Evolutionary conservation across 2,329 filamentous ascomycete genomes (phyloP), one percentile per base, ranked within the genome.

Genomic region (Seiridium unicorne): DNA sequence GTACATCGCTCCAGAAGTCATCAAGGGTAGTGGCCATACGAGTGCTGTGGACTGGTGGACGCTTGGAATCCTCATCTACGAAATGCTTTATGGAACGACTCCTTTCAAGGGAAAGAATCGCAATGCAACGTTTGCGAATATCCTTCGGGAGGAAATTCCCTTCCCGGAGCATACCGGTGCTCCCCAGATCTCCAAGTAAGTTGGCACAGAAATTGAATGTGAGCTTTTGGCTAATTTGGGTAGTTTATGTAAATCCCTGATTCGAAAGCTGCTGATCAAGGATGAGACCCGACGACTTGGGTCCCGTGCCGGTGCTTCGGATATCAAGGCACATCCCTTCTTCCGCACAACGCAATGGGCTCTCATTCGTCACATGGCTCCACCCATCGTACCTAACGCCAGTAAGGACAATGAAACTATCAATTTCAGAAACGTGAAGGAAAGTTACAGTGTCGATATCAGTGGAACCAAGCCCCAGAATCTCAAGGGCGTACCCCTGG

Each of bases 1-100:
- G 75, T 99, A 99, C 75, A 99, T 99, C 71, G 95, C 95, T 1
- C 95, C 95, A 2, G 95, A 99, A 76, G 95, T 99, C 42, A 99
- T 99, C 74, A 98, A 98, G 78, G 95, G 95, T 44, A 97, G 94
- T 72, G 95, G 95, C 32, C 95, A 99, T 77, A 99, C 95, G 6
- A 98, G 94, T 72, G 95, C 95, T 11, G 95, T 99, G 11, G 95
- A 99, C 75, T 99, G 95, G 95, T 99, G 95, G 95, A 99, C 95
- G 0, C 77, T 99, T 57, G 95, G 95, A 26, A 98, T 99, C 66
- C 78, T 99, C 71, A 93, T 99, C 60, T 99, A 98, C 74, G 95
- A 99, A 77, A 99, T 99, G 95, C 83, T 99, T 42, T 99, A 94
- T 78, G 95, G 95, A 59, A 99, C 94, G 0, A 99, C 95, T 0